Evolutionary conservation across 2,329 filamentous ascomycete species (phyloP), one percentile per base, ranked within the genome.

Genomic region (Cordyceps fumosorosea): DNA sequence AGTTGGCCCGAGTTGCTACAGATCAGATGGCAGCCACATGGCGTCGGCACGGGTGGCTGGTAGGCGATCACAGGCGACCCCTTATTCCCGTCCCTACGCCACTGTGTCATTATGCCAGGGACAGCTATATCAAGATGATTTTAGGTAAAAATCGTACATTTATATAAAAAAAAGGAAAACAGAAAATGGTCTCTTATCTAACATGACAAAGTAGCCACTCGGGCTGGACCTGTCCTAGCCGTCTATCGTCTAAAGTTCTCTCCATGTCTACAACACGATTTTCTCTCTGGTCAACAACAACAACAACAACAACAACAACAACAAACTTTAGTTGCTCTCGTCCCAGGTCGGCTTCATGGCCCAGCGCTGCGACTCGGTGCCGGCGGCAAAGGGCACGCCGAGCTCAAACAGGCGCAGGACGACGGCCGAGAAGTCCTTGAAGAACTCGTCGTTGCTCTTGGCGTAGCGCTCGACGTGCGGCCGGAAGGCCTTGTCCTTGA

Each of bases 391-490:
- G 42, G 93, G 93, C 64, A 98, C 93, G 70, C 93, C 93, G 16
- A 97, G 86, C 83, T 98, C 93, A 69, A 98, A 93, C 55, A 99
- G 84, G 81, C 89, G 93, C 69, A 84, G 78, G 62, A 93, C 81
- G 57, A 89, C 92, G 45, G 86, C 84, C 14, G 87, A 81, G 75
- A 98, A 99, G 75, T 98, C 93, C 77, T 89, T 88, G 85, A 98
- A 98, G 85, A 97, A 99, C 57, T 81, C 80, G 62, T 92, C 89
- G 75, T 90, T 91, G 78, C 96, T 91, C 81, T 91, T 91, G 71
- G 93, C 93, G 74, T 97, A 98, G 75, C 88, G 86, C 76, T 96
- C 87, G 34, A 93, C 90, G 71, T 84, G 87, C 72, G 84, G 80
- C 78, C 84, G 86, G 83, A 98, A 96, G 67, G 81, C 81, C 84